Evolutionary conservation across 805 yeast genomes (phyloP).

Genomic region (Candida boleticola): DNA sequence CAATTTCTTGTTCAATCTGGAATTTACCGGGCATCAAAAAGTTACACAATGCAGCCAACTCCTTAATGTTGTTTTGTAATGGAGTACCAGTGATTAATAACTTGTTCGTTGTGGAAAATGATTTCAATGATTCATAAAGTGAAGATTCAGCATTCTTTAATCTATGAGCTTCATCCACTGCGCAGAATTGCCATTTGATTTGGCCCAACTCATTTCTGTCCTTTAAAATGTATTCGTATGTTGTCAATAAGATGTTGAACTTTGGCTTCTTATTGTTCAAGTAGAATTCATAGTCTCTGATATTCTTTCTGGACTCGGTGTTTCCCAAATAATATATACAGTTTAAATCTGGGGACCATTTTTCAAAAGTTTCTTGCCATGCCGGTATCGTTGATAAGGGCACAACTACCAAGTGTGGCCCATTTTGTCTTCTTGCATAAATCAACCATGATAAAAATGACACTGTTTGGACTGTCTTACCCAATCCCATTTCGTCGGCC

Average conservation of each 20-base stretch:
- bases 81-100: conserved; percentile 97
- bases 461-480: conserved; percentile 96
- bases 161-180: conserved; percentile 98
- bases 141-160: conserved; percentile 93
- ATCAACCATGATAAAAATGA: conserved; percentile 92
- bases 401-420: conserved; percentile 95
- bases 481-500: conserved; percentile 99
- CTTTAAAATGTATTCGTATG: conserved; percentile 93
- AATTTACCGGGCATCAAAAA: conserved; percentile 96
- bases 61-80: conserved; percentile 91
- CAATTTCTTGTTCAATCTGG: conserved; percentile 89
- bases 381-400: conserved; percentile 96
- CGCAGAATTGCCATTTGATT: conserved; percentile 92
- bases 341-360: conserved; percentile 96
- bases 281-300: conserved; percentile 84
- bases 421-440: conserved; percentile 93
- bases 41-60: conserved; percentile 90
- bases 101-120: conserved; percentile 80
- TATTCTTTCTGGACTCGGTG: conserved; percentile 75
- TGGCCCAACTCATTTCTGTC: conserved; percentile 79
- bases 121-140: conserved; percentile 79
- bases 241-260: conserved; percentile 88
- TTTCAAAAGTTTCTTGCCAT: conserved; percentile 98
- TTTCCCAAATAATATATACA: conserved; percentile 93
- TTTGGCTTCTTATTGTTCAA: conserved; percentile 67